Percentiles rank a stretch among this genome's conserved stretches.
Conservation (phyloP, 1,284 basidiomycete genomes). For the Kalmanozyma brasiliensis region DNA sequence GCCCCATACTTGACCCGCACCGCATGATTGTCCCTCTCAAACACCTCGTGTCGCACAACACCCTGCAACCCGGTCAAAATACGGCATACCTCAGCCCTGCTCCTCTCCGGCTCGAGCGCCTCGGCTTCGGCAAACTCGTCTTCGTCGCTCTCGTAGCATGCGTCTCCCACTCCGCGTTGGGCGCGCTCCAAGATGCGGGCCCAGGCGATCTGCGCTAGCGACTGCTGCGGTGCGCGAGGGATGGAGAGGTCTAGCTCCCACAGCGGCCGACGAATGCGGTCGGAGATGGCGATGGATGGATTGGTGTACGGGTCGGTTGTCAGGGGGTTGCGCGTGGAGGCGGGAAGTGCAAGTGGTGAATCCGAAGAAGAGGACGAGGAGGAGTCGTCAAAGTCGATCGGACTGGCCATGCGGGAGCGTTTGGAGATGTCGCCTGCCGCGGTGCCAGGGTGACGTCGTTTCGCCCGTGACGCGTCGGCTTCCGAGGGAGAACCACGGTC, state of each 20-base stretch:
- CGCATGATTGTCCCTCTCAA: constrained; percentile 34
- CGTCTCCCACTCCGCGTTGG: constrained; percentile 59
- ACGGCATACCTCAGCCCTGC: constrained; percentile 44
- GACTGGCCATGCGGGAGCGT: constrained; percentile 43
- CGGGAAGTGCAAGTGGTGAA: background rate
- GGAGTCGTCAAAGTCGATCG: constrained; percentile 37
- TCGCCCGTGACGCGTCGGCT: constrained; percentile 18
- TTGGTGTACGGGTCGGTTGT: constrained; percentile 39
- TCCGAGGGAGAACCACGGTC: constrained; percentile 37
- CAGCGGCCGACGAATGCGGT: constrained; percentile 37
- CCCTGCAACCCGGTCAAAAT: constrained; percentile 48
- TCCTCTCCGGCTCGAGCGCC: constrained; percentile 42
- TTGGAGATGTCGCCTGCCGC: constrained; percentile 36
- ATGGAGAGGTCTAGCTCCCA: constrained; percentile 52
- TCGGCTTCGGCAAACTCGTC: constrained; percentile 55
- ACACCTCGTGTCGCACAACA: constrained; percentile 35
- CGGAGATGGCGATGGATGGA: constrained; percentile 18
- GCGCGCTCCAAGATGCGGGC: constrained; percentile 59
- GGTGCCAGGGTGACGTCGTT: constrained; percentile 18
- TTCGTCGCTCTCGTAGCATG: constrained; percentile 60
- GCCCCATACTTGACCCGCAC: constrained; percentile 26
- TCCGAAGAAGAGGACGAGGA: constrained; percentile 11
- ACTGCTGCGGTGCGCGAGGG: constrained; percentile 22
- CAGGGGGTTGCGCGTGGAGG: constrained; percentile 24
- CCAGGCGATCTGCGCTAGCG: constrained; percentile 54